phyloP scores from a whole-genome alignment of 176 grass and related monocot species.

The Phoenix dactylifera region DNA sequence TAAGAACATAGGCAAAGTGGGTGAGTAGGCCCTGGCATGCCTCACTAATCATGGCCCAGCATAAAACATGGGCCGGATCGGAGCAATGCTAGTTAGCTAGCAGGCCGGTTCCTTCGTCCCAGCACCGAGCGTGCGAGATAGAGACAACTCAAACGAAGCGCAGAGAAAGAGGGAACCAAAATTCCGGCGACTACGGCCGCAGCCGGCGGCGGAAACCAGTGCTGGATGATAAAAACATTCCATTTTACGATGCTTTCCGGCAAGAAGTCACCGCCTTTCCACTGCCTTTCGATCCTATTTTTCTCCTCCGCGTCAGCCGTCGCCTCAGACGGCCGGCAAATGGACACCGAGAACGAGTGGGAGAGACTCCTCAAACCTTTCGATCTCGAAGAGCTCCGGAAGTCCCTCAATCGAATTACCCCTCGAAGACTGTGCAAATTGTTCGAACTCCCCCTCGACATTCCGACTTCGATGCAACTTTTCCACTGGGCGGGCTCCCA shows the following conservation, averaged over 20 bases:
- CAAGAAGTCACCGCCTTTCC: slow-evolving; percentile 16
- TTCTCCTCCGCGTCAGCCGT: not conserved
- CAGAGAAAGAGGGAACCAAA: too few relatives aligned
- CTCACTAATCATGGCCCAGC: too few relatives aligned
- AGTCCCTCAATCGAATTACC: slow-evolving; percentile 45
- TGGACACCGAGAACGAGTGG: slow-evolving; percentile 29
- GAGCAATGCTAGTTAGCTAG: too few relatives aligned
- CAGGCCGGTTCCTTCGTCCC: too few relatives aligned
- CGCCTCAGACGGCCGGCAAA: not conserved
- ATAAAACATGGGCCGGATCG: too few relatives aligned
- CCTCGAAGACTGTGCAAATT: slow-evolving; percentile 29
- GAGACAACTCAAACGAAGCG: too few relatives aligned
- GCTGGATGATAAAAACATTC: not conserved
- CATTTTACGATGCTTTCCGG: not conserved
- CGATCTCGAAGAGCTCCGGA: slow-evolving; percentile 67
- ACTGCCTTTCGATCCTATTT: not conserved
- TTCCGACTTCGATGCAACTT: slow-evolving; percentile 52
- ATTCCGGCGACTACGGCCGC: too few relatives aligned
- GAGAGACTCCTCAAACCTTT: slow-evolving; percentile 65
- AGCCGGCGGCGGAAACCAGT: too few relatives aligned
- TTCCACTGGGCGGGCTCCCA: slow-evolving; percentile 57
- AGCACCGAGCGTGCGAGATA: too few relatives aligned
- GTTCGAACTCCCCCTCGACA: slow-evolving; percentile 48
- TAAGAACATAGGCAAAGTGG: too few relatives aligned
- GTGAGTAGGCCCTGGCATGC: too few relatives aligned